These are phyloP conservation scores for Lycium barbarum DNA, from an alignment of 257 asterid genomes.

Conservation along the genomic window DNA sequence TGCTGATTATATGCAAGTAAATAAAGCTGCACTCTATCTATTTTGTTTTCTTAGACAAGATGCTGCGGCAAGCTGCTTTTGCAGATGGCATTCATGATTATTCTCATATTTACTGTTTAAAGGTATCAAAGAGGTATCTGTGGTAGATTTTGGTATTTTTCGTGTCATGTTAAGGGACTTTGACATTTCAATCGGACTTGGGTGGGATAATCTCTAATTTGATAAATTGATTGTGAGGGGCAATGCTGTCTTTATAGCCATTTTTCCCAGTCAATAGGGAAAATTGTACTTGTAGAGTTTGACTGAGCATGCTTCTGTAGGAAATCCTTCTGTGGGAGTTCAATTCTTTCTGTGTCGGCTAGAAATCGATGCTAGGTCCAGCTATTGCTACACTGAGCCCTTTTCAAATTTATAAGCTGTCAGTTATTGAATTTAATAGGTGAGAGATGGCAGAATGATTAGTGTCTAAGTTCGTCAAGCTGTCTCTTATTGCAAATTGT, in stretches of 20 bases:
- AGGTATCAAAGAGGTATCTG: conserved; percentile 9
- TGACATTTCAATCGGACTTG: conserved; percentile 8
- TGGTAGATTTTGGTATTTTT: not conserved
- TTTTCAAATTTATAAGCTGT: not conserved
- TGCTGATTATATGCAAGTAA: conserved; percentile 14
- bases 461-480: not conserved
- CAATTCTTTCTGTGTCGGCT: not conserved
- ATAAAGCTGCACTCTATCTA: not conserved
- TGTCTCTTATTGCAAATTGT: conserved; percentile 6
- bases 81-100: not conserved
- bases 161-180: not conserved
- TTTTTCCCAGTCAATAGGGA: not conserved
- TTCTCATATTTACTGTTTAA: conserved; percentile 18
- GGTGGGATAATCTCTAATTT: conserved; percentile 1
- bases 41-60: not conserved
- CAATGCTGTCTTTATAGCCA: not conserved
- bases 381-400: not conserved
- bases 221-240: not conserved
- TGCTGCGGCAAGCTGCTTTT: conserved; percentile 13
- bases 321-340: not conserved
- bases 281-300: not conserved
- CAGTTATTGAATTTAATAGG: not conserved
- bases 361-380: not conserved
- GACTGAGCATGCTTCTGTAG: not conserved
- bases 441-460: not conserved